Evolutionary conservation across 140 eudicot species (phyloP), one percentile per base, ranked within the genome.

Genomic region (Cichorium intybus): DNA sequence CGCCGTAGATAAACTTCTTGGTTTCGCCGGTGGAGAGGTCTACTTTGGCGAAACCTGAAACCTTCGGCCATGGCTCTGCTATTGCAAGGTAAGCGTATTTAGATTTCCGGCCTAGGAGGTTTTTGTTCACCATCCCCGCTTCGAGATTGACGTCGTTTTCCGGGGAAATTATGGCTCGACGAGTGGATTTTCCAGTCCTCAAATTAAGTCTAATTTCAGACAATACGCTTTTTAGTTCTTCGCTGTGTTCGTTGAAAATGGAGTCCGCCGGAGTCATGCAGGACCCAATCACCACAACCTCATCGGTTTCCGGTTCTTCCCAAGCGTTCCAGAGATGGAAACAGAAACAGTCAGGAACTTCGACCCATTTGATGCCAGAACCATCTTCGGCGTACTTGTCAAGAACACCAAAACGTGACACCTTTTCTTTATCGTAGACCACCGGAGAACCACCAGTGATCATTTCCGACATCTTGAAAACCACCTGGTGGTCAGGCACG

Each of bases 261-360:
- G 91, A 84, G 78, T 84, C 91, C 6, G 91, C 87, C 0, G 91
- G 91, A 28, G 87, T 84, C 91, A 84, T 84, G 56, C 91, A 84
- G 4, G 92, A 85, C 47, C 92, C 92, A 21, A 85, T 85, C 62
- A 85, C 87, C 7, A 85, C 92, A 1, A 85, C 74, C 41, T 85
- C 92, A 0, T 85, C 82, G 21, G 72, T 35, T 21, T 81, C 87
- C 8, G 73, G 73, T 50, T 85, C 92, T 48, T 85, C 92, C 92
- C 92, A 85, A 1, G 92, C 87, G 48, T 85, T 85, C 92, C 91
- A 84, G 0, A 84, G 54, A 29, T 85, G 92, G 64, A 85, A 85
- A 62, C 92, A 85, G 28, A 85, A 85, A 56, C 93, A 81, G 45
- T 85, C 85, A 0, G 88, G 81, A 5, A 79, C 88, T 6, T 85